phyloP scores from a whole-genome alignment of 306 rosid genomes.

The Mimosa bimucronata region DNA sequence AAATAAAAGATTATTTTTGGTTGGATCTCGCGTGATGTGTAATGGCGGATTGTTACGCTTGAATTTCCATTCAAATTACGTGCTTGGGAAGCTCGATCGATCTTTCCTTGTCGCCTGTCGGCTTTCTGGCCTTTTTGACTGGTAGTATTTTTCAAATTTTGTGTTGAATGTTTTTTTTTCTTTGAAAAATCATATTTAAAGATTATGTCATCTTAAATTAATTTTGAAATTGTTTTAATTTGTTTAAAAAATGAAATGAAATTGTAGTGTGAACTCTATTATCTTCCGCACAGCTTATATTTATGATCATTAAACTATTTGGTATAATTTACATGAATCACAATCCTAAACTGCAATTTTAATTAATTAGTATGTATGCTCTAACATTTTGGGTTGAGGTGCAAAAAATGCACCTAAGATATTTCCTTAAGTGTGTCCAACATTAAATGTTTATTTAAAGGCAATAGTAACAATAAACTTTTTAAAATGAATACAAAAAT shows the following conservation, averaged over 20 bases:
- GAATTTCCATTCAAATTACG: not conserved
- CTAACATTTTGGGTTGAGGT: too few species aligned
- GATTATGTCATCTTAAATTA: too few species aligned
- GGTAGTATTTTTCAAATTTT: not conserved
- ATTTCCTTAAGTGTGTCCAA: too few species aligned
- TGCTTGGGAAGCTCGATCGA: not conserved
- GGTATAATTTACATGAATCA: not conserved
- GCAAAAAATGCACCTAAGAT: too few species aligned
- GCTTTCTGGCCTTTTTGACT: not conserved
- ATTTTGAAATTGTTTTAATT: too few species aligned
- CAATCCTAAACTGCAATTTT: not conserved
- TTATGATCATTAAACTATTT: not conserved
- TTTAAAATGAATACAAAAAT: too few species aligned
- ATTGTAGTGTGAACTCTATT: not conserved
- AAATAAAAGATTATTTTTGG: not conserved
- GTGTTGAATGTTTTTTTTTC: not conserved
- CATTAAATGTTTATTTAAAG: too few species aligned
- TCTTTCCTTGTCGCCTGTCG: not conserved
- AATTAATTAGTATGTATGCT: too few species aligned
- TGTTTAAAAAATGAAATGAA: too few species aligned
- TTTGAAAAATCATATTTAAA: too few species aligned
- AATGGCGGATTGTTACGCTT: not conserved
- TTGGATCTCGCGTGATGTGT: not conserved
- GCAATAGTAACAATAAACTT: too few species aligned
- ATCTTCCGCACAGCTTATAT: not conserved